Conservation (phyloP, 2,329 filamentous ascomycete species). For the Xylariaceae sp. region DNA sequence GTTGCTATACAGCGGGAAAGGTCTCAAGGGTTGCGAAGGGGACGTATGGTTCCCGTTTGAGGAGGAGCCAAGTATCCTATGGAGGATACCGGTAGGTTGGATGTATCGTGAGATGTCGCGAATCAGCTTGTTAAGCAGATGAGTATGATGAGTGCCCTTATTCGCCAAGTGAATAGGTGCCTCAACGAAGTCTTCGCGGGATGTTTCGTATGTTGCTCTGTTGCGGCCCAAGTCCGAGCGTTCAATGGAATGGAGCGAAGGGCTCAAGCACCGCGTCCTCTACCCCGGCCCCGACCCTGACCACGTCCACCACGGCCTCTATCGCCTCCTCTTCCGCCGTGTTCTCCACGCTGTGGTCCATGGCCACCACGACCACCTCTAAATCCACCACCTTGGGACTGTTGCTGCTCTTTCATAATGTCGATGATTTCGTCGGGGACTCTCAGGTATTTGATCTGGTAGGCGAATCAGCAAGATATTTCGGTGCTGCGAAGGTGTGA, state of each 20-base stretch:
- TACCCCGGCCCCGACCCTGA: conserved; percentile 42
- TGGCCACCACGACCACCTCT: conserved; percentile 58
- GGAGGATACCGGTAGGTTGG: neutral
- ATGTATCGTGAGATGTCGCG: neutral
- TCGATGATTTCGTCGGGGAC: conserved; percentile 97
- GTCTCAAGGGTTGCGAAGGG: neutral
- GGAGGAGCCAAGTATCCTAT: neutral
- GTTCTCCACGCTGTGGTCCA: conserved; percentile 47
- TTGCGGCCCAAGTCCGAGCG: neutral
- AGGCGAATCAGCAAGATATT: conserved; percentile 20
- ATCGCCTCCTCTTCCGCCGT: conserved; percentile 51
- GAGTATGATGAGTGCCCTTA: neutral
- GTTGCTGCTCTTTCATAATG: conserved; percentile 86
- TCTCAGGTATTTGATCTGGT: conserved; percentile 93
- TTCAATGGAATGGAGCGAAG: conserved; percentile 2
- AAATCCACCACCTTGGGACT: conserved; percentile 55
- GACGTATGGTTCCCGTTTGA: neutral
- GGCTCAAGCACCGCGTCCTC: conserved; percentile 35
- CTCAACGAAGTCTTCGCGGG: neutral
- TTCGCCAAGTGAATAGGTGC: neutral
- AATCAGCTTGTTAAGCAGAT: conserved; percentile 2
- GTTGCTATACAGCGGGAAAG: neutral
- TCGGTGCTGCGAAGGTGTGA: conserved; percentile 9
- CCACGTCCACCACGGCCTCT: conserved; percentile 52
- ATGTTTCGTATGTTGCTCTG: neutral